Base-by-base conservation (phyloP, 768 basidiomycete species). In the Nevesoporus exiguus region DNA sequence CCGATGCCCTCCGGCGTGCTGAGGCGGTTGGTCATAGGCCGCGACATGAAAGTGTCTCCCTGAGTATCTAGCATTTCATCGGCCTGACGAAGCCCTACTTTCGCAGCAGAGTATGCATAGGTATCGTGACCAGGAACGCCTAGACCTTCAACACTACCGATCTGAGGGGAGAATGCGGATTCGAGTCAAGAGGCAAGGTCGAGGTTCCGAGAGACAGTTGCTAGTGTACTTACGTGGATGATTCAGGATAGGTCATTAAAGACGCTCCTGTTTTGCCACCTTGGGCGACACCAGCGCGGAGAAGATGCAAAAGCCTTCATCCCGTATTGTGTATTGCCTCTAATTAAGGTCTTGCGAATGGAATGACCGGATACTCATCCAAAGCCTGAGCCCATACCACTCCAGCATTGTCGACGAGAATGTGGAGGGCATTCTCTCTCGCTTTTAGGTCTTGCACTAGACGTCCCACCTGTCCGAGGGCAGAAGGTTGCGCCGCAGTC, bases 361-460 rank as follows among this genome's bases (percentile, higher is more conserved):
- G 39, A 57, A 55, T 24, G 52, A 81, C 81, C 13, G 76, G 74
- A 60, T 78, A 76, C 19, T 77, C 73, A 49, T 78, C 76, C 40
- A 81, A 66, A 14, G 70, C 54, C 10, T 73, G 76, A 21, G 75
- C 77, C 82, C 82, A 82, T 17, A 77, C 74, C n/a, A 80, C 74
- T 7, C 84, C 84, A 7, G 81, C 81, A 55, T 86, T 86, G 67
- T 87, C 86, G 52, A 87, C 79, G 9, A 84, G 76, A 33, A 81
- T 74, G 63, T 85, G 78, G 33, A 86, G 64, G 1, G 65, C 76
- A 41, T 75, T 72, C 71, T 88, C 86, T 63, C 73, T 72, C 46
- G 73, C 72, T 47, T 73, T 62, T 25, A 86, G 60, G 66, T 80
- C 81, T 40, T 73, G 61, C 2, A 77, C 81, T 5, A 88, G 69